Conservation (phyloP, 345 rosid species). For the Jatropha curcas region DNA sequence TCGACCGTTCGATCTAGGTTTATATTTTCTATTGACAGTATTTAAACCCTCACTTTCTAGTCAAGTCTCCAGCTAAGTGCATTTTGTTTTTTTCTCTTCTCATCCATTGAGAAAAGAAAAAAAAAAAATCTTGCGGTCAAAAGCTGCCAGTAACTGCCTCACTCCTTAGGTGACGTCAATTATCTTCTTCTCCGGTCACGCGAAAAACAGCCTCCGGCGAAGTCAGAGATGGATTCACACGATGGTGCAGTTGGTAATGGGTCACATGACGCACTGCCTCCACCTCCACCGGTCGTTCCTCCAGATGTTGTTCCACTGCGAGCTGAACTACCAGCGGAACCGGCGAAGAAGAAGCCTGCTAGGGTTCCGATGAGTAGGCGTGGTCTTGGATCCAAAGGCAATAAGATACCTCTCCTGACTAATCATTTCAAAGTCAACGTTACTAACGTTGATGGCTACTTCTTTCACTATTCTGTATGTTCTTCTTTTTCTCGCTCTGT, state of each 20-base stretch:
- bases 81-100: no score
- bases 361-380: constrained; percentile 67
- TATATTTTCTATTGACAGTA: no score
- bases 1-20: no score
- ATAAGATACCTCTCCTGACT: constrained; percentile 51
- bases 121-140: no score
- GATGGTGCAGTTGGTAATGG: constrained; percentile 34
- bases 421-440: constrained; percentile 82
- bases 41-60: no score
- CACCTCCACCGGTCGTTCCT: constrained; percentile 60
- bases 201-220: no score
- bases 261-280: constrained; percentile 46
- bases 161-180: no score
- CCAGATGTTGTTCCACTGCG: constrained; percentile 43
- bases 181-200: no score
- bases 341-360: constrained; percentile 41
- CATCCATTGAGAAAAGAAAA: no score
- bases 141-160: no score
- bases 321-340: constrained; percentile 41
- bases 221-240: no score
- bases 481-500: neutral
- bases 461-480: constrained; percentile 78
- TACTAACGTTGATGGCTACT: constrained; percentile 46
- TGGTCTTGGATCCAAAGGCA: constrained; percentile 63
- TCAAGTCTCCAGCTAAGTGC: no score